Conservation (phyloP, 768 basidiomycete genomes). For the Phlebiopsis gigantea region DNA sequence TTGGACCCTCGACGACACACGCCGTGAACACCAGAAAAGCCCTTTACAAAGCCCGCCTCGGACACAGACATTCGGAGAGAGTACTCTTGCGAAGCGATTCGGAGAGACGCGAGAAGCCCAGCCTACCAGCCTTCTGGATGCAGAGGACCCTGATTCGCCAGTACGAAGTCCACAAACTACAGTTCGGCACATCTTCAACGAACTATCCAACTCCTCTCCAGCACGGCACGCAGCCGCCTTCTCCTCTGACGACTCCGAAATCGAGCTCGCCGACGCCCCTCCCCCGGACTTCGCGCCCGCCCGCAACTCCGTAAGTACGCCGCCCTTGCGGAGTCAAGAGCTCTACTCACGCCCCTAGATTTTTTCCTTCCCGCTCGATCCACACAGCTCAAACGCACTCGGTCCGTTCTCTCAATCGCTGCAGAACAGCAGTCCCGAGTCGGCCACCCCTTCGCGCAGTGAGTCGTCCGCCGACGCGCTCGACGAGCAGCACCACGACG, state of each 20-base stretch:
- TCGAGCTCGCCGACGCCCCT: background rate
- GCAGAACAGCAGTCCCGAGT: background rate
- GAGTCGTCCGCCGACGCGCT: background rate
- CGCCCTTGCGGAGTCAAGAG: background rate
- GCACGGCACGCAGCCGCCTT: background rate
- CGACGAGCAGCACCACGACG: background rate
- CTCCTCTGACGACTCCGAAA: background rate
- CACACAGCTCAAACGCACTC: conserved; percentile 2
- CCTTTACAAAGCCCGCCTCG: background rate
- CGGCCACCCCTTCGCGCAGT: background rate
- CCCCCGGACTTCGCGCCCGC: background rate
- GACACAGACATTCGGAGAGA: conserved; percentile 4
- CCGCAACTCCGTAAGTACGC: background rate
- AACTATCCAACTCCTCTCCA: background rate
- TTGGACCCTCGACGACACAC: no score
- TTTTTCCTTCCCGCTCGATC: background rate
- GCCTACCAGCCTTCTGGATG: background rate
- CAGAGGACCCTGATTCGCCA: background rate
- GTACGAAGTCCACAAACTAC: background rate
- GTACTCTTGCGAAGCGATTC: conserved; percentile 7
- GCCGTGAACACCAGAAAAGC: no score
- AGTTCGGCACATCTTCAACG: background rate
- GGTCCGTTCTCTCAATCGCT: background rate
- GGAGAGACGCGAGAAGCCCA: background rate
- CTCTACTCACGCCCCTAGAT: background rate